Base-by-base conservation (phyloP, 148 eudicot genomes). In the Polygonum maritimum region DNA sequence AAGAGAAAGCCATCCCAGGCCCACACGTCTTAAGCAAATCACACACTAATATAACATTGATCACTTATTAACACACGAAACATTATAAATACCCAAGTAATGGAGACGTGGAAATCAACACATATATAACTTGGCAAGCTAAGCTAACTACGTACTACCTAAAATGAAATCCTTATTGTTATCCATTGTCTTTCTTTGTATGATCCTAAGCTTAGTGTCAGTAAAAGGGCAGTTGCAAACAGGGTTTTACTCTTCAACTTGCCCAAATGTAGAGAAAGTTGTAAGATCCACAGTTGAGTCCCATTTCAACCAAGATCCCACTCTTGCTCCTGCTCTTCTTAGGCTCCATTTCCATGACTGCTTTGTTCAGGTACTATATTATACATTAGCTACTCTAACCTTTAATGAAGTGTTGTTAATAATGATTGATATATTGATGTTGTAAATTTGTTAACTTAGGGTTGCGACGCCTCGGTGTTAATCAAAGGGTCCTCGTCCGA, bases 331-430 rank as follows among this genome's bases (percentile, higher is more conserved):
- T 75, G 96, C 83, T 71, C 77, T 91, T 78, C 83, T 91, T 26
- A 77, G 96, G 75, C 91, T 91, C 44, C 87, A 85, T 74, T 91
- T 91, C 48, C 96, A 89, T 78, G 92, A 91, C 49, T 91, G 96
- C 71, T 91, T 90, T 81, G 92, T 90, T 81, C 88, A 87, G 87
- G 95, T 88, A 35, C 41, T 58, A 22, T 10, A 49, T 58, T 7
- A 58, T 22, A 26, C 31, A 26, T 26, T 26, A 26, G 31, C 31
- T 26, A 26, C 31, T 26, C 31, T 26, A 26, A 26, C 31, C 31
- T 26, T 26, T 26, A 0, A 26, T 26, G 0, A 10, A 54, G 7
- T 22, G 2, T 58, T 58, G 47, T 33, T 77, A 22, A 26, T 62
- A 9, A 54, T 15, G 41, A 33, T 41, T 44, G 4, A 5, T 76